A percentile compares a stretch with the other conserved stretches of the same genome.
These are phyloP conservation scores for Podila verticillata DNA, from an alignment of 192 early-diverging fungal species.

Conservation along the genomic window DNA sequence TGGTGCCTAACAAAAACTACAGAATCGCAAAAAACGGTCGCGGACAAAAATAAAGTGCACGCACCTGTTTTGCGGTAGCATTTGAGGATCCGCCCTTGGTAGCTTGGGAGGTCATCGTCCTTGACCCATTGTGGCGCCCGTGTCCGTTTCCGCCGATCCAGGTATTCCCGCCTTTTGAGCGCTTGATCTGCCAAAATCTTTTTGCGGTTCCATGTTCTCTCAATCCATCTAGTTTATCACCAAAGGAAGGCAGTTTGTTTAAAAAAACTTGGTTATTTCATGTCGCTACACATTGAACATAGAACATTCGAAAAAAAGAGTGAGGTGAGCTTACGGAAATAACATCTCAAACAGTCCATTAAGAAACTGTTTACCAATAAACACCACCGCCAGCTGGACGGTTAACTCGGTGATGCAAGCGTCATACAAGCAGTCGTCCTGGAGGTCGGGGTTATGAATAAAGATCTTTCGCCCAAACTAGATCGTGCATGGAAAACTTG, in stretches of 20 bases:
- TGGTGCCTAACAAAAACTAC: too few species aligned
- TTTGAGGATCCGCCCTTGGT: constrained; percentile 41
- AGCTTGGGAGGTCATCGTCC: constrained; percentile 55
- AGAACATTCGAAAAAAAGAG: background rate
- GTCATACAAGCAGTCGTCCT: constrained; percentile 35
- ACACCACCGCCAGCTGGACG: constrained; percentile 66
- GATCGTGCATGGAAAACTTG: background rate
- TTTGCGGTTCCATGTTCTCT: constrained; percentile 35
- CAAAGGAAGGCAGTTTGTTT: too few species aligned
- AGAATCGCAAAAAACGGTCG: too few species aligned
- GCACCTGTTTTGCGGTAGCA: constrained; percentile 41
- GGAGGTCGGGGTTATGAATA: constrained; percentile 7
- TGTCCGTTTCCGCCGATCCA: constrained; percentile 11
- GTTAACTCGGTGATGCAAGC: constrained; percentile 66
- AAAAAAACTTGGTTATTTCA: too few species aligned
- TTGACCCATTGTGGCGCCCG: constrained; percentile 49
- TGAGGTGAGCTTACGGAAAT: constrained; percentile 48
- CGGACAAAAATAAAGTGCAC: too few species aligned
- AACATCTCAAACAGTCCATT: constrained; percentile 57
- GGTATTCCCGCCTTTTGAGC: constrained; percentile 15
- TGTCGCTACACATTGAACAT: background rate
- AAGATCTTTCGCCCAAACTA: constrained; percentile 22
- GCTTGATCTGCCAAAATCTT: constrained; percentile 31
- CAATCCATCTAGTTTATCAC: constrained; percentile 11
- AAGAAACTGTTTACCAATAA: constrained; percentile 64